Percentiles rank a stretch among this genome's conserved stretches.
phyloP scores from a whole-genome alignment of 805 yeast species.

The Pichia insulana region DNA sequence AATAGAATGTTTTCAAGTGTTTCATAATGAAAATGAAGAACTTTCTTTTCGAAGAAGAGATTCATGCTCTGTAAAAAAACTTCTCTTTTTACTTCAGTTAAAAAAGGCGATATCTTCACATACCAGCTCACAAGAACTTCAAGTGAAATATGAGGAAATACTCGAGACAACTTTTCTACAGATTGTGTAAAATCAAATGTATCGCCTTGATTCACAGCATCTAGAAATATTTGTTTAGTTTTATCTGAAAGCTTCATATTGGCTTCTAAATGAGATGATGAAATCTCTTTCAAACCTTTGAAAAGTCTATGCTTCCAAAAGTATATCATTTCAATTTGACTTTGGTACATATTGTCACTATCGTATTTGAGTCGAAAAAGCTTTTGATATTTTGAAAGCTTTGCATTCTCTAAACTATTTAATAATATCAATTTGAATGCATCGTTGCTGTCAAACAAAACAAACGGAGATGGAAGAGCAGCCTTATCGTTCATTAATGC shows the following conservation, averaged over 20 bases:
- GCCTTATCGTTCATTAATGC: background rate
- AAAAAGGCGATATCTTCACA: slow-evolving; percentile 3
- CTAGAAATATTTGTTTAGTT: background rate
- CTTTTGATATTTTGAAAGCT: slow-evolving; percentile 14
- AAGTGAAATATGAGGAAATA: slow-evolving; percentile 7
- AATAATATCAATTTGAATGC: slow-evolving; percentile 13
- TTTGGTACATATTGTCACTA: background rate
- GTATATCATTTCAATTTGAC: background rate
- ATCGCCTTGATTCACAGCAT: background rate
- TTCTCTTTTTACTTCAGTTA: background rate
- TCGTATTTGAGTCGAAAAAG: slow-evolving; percentile 15
- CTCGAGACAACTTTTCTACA: background rate
- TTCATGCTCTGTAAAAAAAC: slow-evolving; percentile 4
- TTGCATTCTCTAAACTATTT: background rate
- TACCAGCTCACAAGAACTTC: slow-evolving; percentile 6
- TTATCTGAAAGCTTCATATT: slow-evolving; percentile 6
- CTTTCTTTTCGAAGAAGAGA: slow-evolving; percentile 5
- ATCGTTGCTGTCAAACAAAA: slow-evolving; percentile 10
- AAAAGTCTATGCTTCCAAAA: slow-evolving; percentile 1
- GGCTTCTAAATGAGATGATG: background rate
- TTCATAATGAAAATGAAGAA: slow-evolving; percentile 12
- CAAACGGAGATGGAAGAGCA: slow-evolving; percentile 9
- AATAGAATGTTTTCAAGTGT: slow-evolving; percentile 3
- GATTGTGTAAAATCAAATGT: slow-evolving; percentile 1
- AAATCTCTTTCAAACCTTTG: background rate